These are phyloP conservation scores for Vaucheria bursata DNA, from an alignment of 352 stramenopile genomes.

Conservation along the genomic window DNA sequence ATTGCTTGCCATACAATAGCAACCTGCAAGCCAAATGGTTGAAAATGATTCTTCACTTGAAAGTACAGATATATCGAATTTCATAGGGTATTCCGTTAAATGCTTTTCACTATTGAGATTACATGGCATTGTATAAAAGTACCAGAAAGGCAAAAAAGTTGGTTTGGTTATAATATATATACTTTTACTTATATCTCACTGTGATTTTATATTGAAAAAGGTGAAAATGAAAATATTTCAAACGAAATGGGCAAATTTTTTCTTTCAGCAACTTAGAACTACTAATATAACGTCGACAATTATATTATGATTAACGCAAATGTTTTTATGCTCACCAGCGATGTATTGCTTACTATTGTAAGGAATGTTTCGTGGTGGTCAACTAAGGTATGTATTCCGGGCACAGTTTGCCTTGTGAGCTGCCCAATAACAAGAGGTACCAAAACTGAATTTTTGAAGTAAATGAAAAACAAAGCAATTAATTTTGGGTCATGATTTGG, in stretches of 20 bases:
- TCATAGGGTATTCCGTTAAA: too few relatives aligned
- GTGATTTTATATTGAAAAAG: not conserved
- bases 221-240: not conserved
- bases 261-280: too few relatives aligned
- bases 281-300: too few relatives aligned
- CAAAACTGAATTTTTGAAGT: too few relatives aligned
- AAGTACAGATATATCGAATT: too few relatives aligned
- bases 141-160: not conserved
- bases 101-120: not conserved
- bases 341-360: slow-evolving; percentile 8
- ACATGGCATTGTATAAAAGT: not conserved
- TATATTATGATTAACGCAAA: not conserved
- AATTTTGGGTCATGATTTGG: too few relatives aligned
- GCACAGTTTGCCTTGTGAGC: slow-evolving; percentile 6
- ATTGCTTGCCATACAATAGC: slow-evolving; percentile 46
- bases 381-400: slow-evolving; percentile 21
- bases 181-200: not conserved
- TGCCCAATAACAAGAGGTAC: slow-evolving; percentile 37
- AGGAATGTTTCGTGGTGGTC: not conserved
- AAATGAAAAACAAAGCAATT: too few relatives aligned
- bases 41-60: not conserved
- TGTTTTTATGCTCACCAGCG: not conserved
- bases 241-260: not conserved
- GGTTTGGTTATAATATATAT: not conserved
- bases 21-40: too few relatives aligned